phyloP scores from a whole-genome alignment of 2,329 filamentous ascomycete species.

The Cryoendolithus antarcticus region DNA sequence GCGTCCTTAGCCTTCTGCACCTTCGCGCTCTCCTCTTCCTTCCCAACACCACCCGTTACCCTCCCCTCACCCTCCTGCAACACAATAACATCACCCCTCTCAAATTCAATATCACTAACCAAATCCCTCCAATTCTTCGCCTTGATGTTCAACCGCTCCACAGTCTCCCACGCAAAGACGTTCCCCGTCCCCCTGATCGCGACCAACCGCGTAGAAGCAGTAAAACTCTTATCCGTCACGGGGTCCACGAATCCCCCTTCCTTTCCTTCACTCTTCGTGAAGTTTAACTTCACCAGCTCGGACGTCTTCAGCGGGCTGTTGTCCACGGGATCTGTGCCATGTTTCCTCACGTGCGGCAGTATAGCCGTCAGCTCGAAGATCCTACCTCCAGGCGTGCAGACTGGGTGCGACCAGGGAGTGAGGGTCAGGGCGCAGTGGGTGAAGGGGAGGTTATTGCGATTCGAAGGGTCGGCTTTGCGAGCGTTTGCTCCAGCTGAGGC shows the following conservation, averaged over 20 bases:
- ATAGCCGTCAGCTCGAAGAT: slow-evolving; percentile 96
- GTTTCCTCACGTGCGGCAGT: slow-evolving; percentile 83
- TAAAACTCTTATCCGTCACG: slow-evolving; percentile 94
- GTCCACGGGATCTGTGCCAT: slow-evolving; percentile 81
- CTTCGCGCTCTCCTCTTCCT: slow-evolving; percentile 62
- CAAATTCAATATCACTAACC: slow-evolving; percentile 75
- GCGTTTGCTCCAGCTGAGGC: slow-evolving; percentile 61
- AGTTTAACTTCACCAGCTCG: slow-evolving; percentile 82
- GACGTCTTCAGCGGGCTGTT: slow-evolving; percentile 65
- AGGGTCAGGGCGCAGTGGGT: slow-evolving; percentile 96
- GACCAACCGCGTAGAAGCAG: slow-evolving; percentile 94
- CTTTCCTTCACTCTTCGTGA: slow-evolving; percentile 64
- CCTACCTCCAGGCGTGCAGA: slow-evolving; percentile 76
- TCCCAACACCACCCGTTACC: slow-evolving; percentile 51
- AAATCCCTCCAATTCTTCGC: slow-evolving; percentile 91
- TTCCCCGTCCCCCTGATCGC: slow-evolving; percentile 79
- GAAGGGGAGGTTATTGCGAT: slow-evolving; percentile 84
- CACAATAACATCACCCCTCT: slow-evolving; percentile 84
- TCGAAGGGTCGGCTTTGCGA: slow-evolving; percentile 43
- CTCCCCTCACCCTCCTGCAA: slow-evolving; percentile 84
- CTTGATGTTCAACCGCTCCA: slow-evolving; percentile 92
- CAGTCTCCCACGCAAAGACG: slow-evolving; percentile 91
- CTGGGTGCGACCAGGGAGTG: slow-evolving; percentile 87
- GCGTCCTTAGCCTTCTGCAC: slow-evolving; percentile 85
- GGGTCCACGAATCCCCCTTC: slow-evolving; percentile 88